Evolutionary conservation across 2,329 filamentous ascomycete genomes (phyloP).

Genomic region (Fusarium gaditjirri): DNA sequence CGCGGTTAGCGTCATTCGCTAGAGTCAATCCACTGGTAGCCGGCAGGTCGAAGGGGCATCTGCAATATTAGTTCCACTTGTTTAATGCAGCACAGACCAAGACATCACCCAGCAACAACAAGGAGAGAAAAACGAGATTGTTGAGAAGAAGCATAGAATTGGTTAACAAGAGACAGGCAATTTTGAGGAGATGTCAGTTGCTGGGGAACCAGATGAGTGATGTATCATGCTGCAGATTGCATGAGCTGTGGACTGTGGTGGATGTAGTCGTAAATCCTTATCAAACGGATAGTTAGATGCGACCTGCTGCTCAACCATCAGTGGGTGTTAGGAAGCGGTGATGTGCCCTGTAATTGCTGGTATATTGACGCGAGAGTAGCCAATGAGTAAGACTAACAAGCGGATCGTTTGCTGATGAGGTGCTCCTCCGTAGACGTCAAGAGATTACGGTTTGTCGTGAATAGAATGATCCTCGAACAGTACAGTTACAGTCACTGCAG

Average conservation of each 20-base stretch:
- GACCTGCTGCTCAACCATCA: not conserved
- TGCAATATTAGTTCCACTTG: constrained; percentile 49
- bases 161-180: constrained; percentile 8
- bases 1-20: constrained; percentile 37
- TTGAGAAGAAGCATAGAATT: constrained; percentile 10
- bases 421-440: not conserved
- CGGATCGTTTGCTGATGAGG: constrained; percentile 14
- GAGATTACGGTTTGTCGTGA: not conserved
- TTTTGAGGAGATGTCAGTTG: constrained; percentile 14
- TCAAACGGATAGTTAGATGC: not conserved
- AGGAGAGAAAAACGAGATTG: constrained; percentile 23
- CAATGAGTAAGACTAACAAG: constrained; percentile 20
- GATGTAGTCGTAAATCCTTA: not conserved
- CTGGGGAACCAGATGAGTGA: constrained; percentile 10
- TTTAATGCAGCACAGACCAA: constrained; percentile 47
- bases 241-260: not conserved
- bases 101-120: constrained; percentile 44
- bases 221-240: not conserved
- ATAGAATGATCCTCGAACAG: not conserved
- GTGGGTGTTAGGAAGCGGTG: not conserved
- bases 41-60: constrained; percentile 38
- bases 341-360: constrained; percentile 27
- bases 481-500: not conserved
- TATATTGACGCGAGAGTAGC: constrained; percentile 30
- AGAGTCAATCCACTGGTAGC: constrained; percentile 36